phyloP scores from a whole-genome alignment of 768 basidiomycete species.

The Boletus patriciae region DNA sequence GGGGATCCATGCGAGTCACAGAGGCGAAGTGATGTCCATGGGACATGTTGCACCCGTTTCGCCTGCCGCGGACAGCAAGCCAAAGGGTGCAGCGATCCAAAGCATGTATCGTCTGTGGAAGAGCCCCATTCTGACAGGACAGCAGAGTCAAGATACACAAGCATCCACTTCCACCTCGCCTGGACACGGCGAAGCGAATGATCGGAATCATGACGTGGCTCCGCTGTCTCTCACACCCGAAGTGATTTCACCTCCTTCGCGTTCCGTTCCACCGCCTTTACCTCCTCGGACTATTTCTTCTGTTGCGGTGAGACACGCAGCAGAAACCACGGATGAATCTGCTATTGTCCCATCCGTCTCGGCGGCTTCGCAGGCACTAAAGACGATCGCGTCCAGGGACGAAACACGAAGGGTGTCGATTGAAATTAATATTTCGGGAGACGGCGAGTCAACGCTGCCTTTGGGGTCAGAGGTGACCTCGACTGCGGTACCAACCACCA shows the following conservation, averaged over 20 bases:
- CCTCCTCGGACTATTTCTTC: slow-evolving; percentile 43
- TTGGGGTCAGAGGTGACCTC: slow-evolving; percentile 5
- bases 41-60: slow-evolving; percentile 63
- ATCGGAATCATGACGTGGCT: slow-evolving; percentile 31
- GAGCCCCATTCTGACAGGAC: slow-evolving; percentile 41
- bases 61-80: slow-evolving; percentile 38
- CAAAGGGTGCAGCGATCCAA: slow-evolving; percentile 57
- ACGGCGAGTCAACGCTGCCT: slow-evolving; percentile 5
- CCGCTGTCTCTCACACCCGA: slow-evolving; percentile 31
- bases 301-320: slow-evolving; percentile 30
- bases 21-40: slow-evolving; percentile 84
- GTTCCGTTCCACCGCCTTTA: slow-evolving; percentile 38
- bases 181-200: slow-evolving; percentile 14
- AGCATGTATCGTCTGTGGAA: slow-evolving; percentile 78
- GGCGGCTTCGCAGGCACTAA: slow-evolving; percentile 54
- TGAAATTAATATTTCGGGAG: slow-evolving; percentile 19
- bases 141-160: slow-evolving; percentile 20
- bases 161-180: slow-evolving; percentile 8
- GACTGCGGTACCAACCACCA: slow-evolving; percentile 1
- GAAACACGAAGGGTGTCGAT: slow-evolving; percentile 32
- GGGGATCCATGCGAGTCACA: slow-evolving; percentile 81
- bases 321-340: slow-evolving; percentile 26
- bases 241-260: slow-evolving; percentile 22
- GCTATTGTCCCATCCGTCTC: slow-evolving; percentile 23
- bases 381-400: slow-evolving; percentile 55